phyloP scores from a whole-genome alignment of 225 moss, liverwort and hornwort species.

The Bryoerythrophyllum caledonicum region DNA sequence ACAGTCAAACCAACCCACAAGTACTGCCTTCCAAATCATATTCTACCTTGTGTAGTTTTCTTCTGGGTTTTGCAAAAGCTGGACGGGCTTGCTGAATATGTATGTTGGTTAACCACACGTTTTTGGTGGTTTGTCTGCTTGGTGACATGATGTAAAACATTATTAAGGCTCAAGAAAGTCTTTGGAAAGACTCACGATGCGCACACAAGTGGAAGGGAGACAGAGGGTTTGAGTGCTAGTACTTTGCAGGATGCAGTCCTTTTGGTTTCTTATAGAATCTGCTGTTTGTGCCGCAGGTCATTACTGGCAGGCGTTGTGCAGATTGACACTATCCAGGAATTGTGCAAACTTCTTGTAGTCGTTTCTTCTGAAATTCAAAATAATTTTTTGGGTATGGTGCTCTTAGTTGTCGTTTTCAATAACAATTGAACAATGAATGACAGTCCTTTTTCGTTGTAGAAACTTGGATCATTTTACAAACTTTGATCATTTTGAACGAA shows the following conservation, averaged over 20 bases:
- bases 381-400: conserved; percentile 47
- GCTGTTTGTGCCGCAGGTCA: conserved; percentile 32
- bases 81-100: too few relatives aligned
- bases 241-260: too few relatives aligned
- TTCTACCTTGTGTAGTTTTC: conserved; percentile 4
- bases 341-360: conserved; percentile 62
- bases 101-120: conserved; percentile 7
- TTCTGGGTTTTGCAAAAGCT: too few relatives aligned
- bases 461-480: too few relatives aligned
- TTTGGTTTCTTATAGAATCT: background rate
- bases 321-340: conserved; percentile 46
- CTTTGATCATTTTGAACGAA: too few relatives aligned
- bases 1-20: conserved; percentile 35
- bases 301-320: conserved; percentile 47
- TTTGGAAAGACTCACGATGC: too few relatives aligned
- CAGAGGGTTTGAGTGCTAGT: too few relatives aligned
- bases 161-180: too few relatives aligned
- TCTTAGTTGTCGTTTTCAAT: conserved; percentile 20
- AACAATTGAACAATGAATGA: conserved; percentile 8
- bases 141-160: too few relatives aligned
- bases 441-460: conserved; percentile 13
- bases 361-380: conserved; percentile 60
- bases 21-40: conserved; percentile 25
- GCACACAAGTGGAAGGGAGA: too few relatives aligned
- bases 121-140: background rate